Conservation (phyloP, 306 rosid genomes). For the Rosa lucieae region DNA sequence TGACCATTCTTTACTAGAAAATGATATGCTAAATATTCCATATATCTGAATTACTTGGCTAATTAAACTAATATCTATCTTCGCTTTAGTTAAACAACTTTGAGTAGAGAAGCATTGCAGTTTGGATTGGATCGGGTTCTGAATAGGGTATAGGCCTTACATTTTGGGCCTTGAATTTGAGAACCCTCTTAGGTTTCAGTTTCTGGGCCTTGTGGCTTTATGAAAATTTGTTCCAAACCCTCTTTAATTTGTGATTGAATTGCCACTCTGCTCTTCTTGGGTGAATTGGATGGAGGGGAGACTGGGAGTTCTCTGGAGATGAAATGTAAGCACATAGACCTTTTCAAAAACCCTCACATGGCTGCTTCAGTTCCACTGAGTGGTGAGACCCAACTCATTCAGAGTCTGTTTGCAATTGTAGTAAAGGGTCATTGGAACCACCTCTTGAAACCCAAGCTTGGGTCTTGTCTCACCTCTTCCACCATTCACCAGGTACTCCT, state of each 20-base stretch:
- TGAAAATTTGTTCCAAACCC: too few species aligned
- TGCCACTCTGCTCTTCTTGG: too few species aligned
- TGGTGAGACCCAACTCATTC: constrained; percentile 37
- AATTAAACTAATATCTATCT: too few species aligned
- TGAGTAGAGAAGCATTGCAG: too few species aligned
- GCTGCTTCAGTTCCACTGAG: constrained; percentile 34
- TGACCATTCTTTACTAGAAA: too few species aligned
- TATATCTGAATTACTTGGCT: too few species aligned
- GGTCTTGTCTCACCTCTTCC: constrained; percentile 46
- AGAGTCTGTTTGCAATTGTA: constrained; percentile 47
- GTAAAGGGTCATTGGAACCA: constrained; percentile 67
- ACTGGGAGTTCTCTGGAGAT: not conserved
- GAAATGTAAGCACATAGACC: not conserved
- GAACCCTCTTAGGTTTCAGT: too few species aligned
- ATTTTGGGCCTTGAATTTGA: not conserved
- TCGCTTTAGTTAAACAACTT: too few species aligned
- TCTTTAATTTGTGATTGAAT: too few species aligned
- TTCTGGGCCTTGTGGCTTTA: too few species aligned
- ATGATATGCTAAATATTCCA: too few species aligned
- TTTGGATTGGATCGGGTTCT: not conserved
- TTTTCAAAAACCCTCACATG: constrained; percentile 6
- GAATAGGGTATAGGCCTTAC: not conserved
- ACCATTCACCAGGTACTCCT: constrained; percentile 56
- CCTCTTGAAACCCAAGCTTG: constrained; percentile 49
- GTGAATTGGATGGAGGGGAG: too few species aligned